Evolutionary conservation across 2,329 filamentous ascomycete species (phyloP).

Genomic region (Alternaria sp.): DNA sequence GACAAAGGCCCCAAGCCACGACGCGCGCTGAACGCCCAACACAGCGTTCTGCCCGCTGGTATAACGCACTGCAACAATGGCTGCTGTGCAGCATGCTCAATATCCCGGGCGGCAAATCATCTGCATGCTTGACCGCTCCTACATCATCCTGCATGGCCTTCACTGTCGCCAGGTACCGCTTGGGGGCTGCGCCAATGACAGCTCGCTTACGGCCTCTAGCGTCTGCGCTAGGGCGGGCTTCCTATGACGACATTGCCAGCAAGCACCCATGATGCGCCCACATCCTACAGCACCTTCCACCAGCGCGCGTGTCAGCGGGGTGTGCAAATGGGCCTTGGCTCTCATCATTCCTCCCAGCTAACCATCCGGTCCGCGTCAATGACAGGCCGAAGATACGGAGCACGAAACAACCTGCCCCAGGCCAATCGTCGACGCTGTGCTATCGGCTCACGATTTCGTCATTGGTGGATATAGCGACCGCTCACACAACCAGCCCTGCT

Average conservation of each 20-base stretch:
- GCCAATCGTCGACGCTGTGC: not conserved
- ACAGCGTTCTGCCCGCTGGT: not conserved
- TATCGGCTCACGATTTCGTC: not conserved
- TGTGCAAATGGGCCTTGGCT: slow-evolving; percentile 31
- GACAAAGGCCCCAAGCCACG: slow-evolving; percentile 3
- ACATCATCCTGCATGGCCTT: slow-evolving; percentile 27
- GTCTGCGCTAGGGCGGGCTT: slow-evolving; percentile 1
- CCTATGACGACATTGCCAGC: slow-evolving; percentile 20
- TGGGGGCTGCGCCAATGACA: slow-evolving; percentile 23
- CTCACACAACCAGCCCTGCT: slow-evolving; percentile 18
- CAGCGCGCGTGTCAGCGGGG: slow-evolving; percentile 25
- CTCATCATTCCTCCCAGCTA: slow-evolving; percentile 30
- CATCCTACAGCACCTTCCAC: slow-evolving; percentile 10
- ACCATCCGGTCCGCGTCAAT: slow-evolving; percentile 17
- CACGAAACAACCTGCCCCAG: not conserved
- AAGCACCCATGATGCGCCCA: slow-evolving; percentile 23
- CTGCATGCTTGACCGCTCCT: slow-evolving; percentile 22
- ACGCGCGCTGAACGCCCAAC: slow-evolving; percentile 6
- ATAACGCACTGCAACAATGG: not conserved
- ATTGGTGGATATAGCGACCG: slow-evolving; percentile 25
- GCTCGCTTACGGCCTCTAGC: slow-evolving; percentile 5
- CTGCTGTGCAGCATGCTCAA: slow-evolving; percentile 1
- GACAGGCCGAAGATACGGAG: slow-evolving; percentile 19
- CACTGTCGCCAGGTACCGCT: slow-evolving; percentile 21
- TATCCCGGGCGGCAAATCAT: slow-evolving; percentile 14